These are phyloP conservation scores for Saraca asoca DNA, from an alignment of 331 rosid genomes.

Conservation along the genomic window DNA sequence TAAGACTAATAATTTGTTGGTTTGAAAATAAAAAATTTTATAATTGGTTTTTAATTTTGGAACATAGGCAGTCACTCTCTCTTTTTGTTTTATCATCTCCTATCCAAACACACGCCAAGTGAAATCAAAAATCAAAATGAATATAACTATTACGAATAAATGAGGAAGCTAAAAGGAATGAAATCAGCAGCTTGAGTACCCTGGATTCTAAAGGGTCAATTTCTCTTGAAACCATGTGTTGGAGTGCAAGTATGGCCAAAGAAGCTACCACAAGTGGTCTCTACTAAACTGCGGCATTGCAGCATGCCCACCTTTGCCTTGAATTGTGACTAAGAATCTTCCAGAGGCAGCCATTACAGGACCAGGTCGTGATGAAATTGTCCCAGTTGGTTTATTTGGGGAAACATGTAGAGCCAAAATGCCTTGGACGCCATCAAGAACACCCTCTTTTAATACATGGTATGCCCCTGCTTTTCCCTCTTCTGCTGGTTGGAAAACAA, in stretches of 20 bases:
- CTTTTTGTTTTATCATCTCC: too few species aligned
- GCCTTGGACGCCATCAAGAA: constrained; percentile 46
- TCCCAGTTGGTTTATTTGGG: constrained; percentile 36
- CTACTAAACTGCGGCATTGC: constrained; percentile 46
- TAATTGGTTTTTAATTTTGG: too few species aligned
- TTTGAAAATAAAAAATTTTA: too few species aligned
- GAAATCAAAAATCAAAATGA: too few species aligned
- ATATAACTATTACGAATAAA: too few species aligned
- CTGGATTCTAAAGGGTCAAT: constrained; percentile 54
- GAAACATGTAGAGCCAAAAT: constrained; percentile 53
- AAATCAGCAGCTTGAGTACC: constrained; percentile 26
- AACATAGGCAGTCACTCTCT: too few species aligned
- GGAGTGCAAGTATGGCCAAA: constrained; percentile 48
- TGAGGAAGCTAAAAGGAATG: too few species aligned
- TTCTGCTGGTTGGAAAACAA: constrained; percentile 70
- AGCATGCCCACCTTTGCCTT: constrained; percentile 52
- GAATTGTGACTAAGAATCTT: constrained; percentile 48
- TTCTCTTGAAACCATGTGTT: constrained; percentile 57
- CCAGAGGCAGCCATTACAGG: constrained; percentile 48
- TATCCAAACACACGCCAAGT: too few species aligned
- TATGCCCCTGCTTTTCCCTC: constrained; percentile 60
- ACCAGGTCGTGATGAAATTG: constrained; percentile 55
- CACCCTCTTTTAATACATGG: constrained; percentile 55
- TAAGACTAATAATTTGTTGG: too few species aligned
- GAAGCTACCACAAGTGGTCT: constrained; percentile 50